Evolutionary conservation across 108 stramenopile genomes (phyloP).

Genomic region (Skeletonema costatum): DNA sequence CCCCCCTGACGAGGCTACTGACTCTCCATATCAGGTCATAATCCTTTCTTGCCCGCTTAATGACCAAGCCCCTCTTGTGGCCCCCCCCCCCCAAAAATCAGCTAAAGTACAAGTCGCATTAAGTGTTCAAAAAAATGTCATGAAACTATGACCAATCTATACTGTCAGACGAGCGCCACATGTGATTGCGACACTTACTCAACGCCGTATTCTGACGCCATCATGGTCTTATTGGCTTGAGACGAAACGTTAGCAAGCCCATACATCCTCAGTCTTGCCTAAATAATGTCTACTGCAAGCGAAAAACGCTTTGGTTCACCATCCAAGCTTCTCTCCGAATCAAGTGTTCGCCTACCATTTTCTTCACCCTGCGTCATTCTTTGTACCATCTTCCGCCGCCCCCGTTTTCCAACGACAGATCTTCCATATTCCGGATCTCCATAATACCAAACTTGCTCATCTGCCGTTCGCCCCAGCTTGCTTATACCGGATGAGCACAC

Average conservation of each 20-base stretch:
- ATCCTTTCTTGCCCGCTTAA: conserved; percentile 31
- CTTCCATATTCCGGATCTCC: conserved; percentile 67
- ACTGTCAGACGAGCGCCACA: conserved; percentile 70
- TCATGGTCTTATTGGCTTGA: conserved; percentile 45
- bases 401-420: conserved; percentile 55
- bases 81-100: too few relatives aligned
- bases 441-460: conserved; percentile 69
- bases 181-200: conserved; percentile 48
- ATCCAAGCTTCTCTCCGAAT: conserved; percentile 63
- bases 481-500: conserved; percentile 65
- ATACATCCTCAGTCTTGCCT: conserved; percentile 58
- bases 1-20: too few relatives aligned
- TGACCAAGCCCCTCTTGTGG: conserved; percentile 17
- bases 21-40: conserved; percentile 26
- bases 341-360: conserved; percentile 21
- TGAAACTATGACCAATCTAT: conserved; percentile 76
- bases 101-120: conserved; percentile 35
- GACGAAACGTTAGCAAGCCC: conserved; percentile 82
- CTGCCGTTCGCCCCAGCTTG: conserved; percentile 74
- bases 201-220: neutral
- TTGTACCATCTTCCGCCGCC: conserved; percentile 51
- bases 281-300: conserved; percentile 76
- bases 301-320: conserved; percentile 61
- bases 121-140: conserved; percentile 19
- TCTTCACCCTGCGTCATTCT: conserved; percentile 8